phyloP scores from a whole-genome alignment of 208 protist species.

The Crithidia fasciculata region DNA sequence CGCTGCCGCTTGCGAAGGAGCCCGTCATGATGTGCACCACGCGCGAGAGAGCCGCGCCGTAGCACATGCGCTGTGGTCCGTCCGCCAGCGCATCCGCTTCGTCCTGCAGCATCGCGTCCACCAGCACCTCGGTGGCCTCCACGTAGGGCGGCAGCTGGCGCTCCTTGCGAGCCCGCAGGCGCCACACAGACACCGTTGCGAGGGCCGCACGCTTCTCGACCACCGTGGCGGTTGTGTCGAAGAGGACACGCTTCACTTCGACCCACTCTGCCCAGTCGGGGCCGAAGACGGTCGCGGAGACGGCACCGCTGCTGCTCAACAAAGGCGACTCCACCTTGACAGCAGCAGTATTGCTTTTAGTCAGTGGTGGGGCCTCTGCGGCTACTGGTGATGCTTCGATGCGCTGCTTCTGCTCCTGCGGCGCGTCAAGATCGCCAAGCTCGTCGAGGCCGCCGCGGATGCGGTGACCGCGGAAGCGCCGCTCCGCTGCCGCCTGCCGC shows the following conservation, averaged over 20 bases:
- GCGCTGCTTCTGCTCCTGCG: background rate
- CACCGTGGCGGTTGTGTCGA: conserved; percentile 35
- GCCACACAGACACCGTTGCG: conserved; percentile 55
- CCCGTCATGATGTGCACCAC: conserved; percentile 88
- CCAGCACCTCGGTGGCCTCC: conserved; percentile 68
- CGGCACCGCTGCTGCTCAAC: conserved; percentile 9
- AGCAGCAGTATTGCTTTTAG: conserved; percentile 6
- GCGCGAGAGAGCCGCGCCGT: conserved; percentile 81
- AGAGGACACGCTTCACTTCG: conserved; percentile 65
- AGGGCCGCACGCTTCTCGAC: conserved; percentile 54
- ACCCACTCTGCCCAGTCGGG: conserved; percentile 70
- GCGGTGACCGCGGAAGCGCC: conserved; percentile 62
- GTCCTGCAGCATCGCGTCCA: conserved; percentile 64
- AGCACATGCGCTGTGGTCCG: conserved; percentile 37
- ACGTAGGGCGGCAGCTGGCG: conserved; percentile 72
- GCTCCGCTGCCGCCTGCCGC: conserved; percentile 32
- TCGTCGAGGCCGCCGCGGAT: conserved; percentile 76
- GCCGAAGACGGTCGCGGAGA: conserved; percentile 63
- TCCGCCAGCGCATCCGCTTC: conserved; percentile 32
- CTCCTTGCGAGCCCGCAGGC: conserved; percentile 54
- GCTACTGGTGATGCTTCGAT: background rate
- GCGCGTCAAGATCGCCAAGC: conserved; percentile 71
- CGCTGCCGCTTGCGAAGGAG: conserved; percentile 56
- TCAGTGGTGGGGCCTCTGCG: background rate
- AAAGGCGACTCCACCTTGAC: background rate